Evolutionary conservation across 2,329 filamentous ascomycete genomes (phyloP).

Genomic region (Curvularia spicifera): DNA sequence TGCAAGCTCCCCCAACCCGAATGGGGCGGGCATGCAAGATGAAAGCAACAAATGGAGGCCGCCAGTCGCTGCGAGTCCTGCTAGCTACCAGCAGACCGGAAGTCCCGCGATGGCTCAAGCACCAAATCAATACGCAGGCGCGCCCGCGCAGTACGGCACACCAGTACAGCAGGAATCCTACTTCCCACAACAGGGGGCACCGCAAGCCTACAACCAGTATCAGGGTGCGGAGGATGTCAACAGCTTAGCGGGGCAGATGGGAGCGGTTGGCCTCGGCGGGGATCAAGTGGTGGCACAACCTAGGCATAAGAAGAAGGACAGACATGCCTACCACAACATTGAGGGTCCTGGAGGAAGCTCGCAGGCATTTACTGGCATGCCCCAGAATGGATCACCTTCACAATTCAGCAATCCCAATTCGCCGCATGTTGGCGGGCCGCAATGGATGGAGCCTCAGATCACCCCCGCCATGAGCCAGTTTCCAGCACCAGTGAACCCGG

Average conservation of each 20-base stretch:
- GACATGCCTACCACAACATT: slow-evolving; percentile 88
- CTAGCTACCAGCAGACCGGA: slow-evolving; percentile 54
- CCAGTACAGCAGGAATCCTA: slow-evolving; percentile 50
- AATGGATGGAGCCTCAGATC: slow-evolving; percentile 52
- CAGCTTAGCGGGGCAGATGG: slow-evolving; percentile 38
- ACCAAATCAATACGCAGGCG: slow-evolving; percentile 42
- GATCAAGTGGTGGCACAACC: slow-evolving; percentile 54
- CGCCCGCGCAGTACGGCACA: slow-evolving; percentile 36
- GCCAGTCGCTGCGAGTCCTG: slow-evolving; percentile 53
- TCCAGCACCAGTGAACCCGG: slow-evolving; percentile 61
- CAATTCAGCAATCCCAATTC: slow-evolving; percentile 63
- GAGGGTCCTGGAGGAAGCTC: slow-evolving; percentile 71
- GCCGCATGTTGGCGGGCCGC: slow-evolving; percentile 42
- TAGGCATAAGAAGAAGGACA: slow-evolving; percentile 85
- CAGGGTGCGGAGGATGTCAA: slow-evolving; percentile 46
- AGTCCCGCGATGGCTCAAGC: slow-evolving; percentile 37
- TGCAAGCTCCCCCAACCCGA: slow-evolving; percentile 38
- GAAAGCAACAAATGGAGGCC: slow-evolving; percentile 48
- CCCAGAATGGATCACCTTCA: slow-evolving; percentile 62
- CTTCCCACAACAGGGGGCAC: slow-evolving; percentile 49
- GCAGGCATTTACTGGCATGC: slow-evolving; percentile 73
- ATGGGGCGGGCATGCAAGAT: slow-evolving; percentile 37
- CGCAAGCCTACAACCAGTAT: slow-evolving; percentile 27
- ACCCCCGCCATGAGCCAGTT: slow-evolving; percentile 65
- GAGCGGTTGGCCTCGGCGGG: slow-evolving; percentile 34